phyloP scores from a whole-genome alignment of 768 basidiomycete genomes.

The Boletus edulis region DNA sequence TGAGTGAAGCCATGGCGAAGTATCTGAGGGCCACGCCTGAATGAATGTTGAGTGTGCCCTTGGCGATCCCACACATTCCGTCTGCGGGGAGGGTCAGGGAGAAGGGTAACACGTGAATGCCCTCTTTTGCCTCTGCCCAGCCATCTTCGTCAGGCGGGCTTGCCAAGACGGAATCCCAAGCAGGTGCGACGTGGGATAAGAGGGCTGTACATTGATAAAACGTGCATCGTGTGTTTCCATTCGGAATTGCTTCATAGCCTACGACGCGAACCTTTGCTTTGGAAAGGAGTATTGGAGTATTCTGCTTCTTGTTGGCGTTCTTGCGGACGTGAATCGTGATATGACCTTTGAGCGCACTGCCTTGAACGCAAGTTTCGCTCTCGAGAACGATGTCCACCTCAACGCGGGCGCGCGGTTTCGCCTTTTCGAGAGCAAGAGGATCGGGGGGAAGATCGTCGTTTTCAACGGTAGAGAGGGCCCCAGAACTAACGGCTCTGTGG shows the following conservation, averaged over 20 bases:
- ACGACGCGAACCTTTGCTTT: conserved; percentile 78
- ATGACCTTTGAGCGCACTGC: conserved; percentile 65
- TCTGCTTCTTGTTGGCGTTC: conserved; percentile 49
- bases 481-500: conserved; percentile 6
- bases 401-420: conserved; percentile 70
- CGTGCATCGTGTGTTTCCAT: conserved; percentile 60
- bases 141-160: conserved; percentile 57
- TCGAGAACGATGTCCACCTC: conserved; percentile 81
- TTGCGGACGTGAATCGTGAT: conserved; percentile 64
- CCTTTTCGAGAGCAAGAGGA: conserved; percentile 61
- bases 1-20: conserved; percentile 77
- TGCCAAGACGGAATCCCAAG: conserved; percentile 40
- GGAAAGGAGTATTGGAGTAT: conserved; percentile 56
- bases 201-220: conserved; percentile 76
- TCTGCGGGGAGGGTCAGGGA: conserved; percentile 62
- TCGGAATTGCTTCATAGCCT: conserved; percentile 75
- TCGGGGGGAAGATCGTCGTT: conserved; percentile 18
- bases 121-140: conserved; percentile 60
- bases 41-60: conserved; percentile 55
- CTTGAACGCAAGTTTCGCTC: conserved; percentile 75
- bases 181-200: conserved; percentile 49
- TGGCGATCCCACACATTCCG: conserved; percentile 47
- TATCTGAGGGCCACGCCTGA: conserved; percentile 71
- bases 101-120: conserved; percentile 71
- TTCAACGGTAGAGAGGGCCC: neutral